phyloP scores from a whole-genome alignment of 345 rosid species.

The Bruguiera sexangula region DNA sequence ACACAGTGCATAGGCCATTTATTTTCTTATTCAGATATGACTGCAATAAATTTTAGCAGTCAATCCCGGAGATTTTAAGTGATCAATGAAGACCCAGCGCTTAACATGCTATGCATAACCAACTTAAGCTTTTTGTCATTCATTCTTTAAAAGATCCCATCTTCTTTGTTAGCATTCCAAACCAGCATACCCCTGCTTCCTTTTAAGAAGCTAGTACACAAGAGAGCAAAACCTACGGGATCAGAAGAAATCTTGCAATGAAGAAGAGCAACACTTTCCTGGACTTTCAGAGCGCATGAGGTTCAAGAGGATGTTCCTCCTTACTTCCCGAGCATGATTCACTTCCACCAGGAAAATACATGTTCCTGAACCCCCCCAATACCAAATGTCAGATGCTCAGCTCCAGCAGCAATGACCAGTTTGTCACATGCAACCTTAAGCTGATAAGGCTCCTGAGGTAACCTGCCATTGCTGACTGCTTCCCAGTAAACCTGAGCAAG shows the following conservation, averaged over 20 bases:
- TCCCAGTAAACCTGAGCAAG: slow-evolving; percentile 65
- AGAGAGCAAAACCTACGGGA: not conserved
- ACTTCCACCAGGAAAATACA: slow-evolving; percentile 83
- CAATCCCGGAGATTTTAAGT: too few species aligned
- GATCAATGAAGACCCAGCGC: too few species aligned
- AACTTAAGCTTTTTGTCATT: too few species aligned
- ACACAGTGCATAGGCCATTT: slow-evolving; percentile 76
- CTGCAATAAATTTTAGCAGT: too few species aligned
- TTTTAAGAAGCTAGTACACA: too few species aligned
- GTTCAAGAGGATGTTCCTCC: slow-evolving; percentile 84
- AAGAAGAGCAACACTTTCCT: slow-evolving; percentile 32
- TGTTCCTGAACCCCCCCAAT: slow-evolving; percentile 80
- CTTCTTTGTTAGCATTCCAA: not conserved
- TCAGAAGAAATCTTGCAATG: not conserved
- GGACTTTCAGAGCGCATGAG: slow-evolving; percentile 90
- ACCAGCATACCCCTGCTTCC: not conserved
- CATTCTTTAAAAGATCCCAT: too few species aligned
- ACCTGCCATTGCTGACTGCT: slow-evolving; percentile 47
- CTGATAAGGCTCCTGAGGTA: slow-evolving; percentile 55
- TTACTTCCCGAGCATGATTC: slow-evolving; percentile 83
- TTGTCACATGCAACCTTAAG: slow-evolving; percentile 87
- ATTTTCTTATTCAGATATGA: slow-evolving; percentile 53
- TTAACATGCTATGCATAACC: too few species aligned
- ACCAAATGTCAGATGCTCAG: slow-evolving; percentile 87
- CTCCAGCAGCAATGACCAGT: slow-evolving; percentile 79